Evolutionary conservation across 768 basidiomycete genomes (phyloP).

Genomic region (Boletellus ananas): DNA sequence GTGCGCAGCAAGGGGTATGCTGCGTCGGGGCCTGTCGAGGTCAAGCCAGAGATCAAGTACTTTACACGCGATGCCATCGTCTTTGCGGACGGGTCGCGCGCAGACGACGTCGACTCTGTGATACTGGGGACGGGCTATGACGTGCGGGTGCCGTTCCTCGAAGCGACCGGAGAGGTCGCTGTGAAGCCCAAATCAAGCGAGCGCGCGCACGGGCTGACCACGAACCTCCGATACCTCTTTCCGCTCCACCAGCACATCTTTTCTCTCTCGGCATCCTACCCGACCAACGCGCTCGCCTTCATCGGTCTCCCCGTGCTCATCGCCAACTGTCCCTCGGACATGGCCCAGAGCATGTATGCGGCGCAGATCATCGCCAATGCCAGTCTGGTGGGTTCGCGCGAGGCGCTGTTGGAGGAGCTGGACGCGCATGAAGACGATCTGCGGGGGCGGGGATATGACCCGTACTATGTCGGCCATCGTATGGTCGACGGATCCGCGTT

Average conservation of each 20-base stretch:
- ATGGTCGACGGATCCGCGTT: conserved; percentile 14
- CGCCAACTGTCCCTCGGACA: conserved; percentile 34
- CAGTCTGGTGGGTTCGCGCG: conserved; percentile 37
- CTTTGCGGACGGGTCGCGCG: conserved; percentile 45
- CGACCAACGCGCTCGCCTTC: conserved; percentile 51
- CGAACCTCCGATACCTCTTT: conserved; percentile 52
- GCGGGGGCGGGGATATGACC: conserved; percentile 38
- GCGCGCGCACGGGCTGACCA: conserved; percentile 32
- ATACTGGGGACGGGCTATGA: conserved; percentile 57
- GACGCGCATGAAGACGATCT: conserved; percentile 23
- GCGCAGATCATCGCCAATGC: conserved; percentile 43
- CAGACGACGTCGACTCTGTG: conserved; percentile 42
- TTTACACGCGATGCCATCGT: conserved; percentile 43
- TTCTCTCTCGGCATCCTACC: conserved; percentile 43
- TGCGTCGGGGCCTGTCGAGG: conserved; percentile 22
- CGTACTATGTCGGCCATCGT: conserved; percentile 46
- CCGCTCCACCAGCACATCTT: conserved; percentile 54
- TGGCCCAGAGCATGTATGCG: conserved; percentile 43
- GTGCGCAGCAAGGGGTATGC: conserved; percentile 27
- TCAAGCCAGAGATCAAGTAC: conserved; percentile 45
- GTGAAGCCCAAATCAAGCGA: conserved; percentile 17
- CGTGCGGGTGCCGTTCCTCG: conserved; percentile 47
- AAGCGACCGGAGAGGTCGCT: conserved; percentile 22
- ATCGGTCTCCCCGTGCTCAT: conserved; percentile 49
- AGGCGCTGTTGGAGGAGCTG: conserved; percentile 3